A percentile compares a stretch with the other conserved stretches of the same genome.
Evolutionary conservation across 2,329 filamentous ascomycete genomes (phyloP).

Genomic region (Arthrobotrys iridis): DNA sequence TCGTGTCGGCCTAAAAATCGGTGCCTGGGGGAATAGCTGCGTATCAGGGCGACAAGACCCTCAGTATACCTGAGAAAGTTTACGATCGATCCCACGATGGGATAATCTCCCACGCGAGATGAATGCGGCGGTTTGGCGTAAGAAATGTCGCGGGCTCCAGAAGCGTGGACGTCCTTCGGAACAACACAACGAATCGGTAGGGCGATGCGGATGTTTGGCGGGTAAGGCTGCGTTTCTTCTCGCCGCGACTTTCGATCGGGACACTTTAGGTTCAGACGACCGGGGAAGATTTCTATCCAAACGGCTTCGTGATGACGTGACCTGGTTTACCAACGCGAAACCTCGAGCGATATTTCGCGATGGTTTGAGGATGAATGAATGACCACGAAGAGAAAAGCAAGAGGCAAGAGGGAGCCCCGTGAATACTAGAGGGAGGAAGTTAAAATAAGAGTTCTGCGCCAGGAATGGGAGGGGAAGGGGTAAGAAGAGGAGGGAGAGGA

Average conservation of each 20-base stretch:
- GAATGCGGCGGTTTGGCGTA: constrained; percentile 2
- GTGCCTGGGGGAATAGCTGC: neutral
- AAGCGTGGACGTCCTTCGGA: constrained; percentile 2
- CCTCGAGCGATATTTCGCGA: constrained; percentile 42
- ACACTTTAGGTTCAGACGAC: constrained; percentile 38
- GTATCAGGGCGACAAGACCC: neutral
- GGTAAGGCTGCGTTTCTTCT: constrained; percentile 51
- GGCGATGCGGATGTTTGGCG: constrained; percentile 52
- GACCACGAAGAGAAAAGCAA: constrained; percentile 20
- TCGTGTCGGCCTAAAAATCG: neutral
- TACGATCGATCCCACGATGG: neutral
- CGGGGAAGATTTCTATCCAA: constrained; percentile 33
- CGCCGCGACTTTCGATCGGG: constrained; percentile 53
- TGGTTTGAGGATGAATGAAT: constrained; percentile 14
- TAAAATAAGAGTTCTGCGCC: constrained; percentile 46
- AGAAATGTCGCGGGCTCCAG: constrained; percentile 25
- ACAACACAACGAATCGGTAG: constrained; percentile 47
- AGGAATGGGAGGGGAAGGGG: constrained; percentile 37
- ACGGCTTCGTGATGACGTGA: constrained; percentile 52
- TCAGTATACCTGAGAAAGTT: neutral
- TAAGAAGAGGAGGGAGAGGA: constrained; percentile 25
- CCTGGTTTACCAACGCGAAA: constrained; percentile 41
- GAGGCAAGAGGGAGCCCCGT: constrained; percentile 21
- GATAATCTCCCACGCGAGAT: constrained; percentile 24
- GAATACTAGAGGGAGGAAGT: constrained; percentile 27